A percentile compares a stretch with the other conserved stretches of the same genome.
These are phyloP conservation scores for Actinidia arguta DNA, from an alignment of 179 eudicot species.

Conservation along the genomic window DNA sequence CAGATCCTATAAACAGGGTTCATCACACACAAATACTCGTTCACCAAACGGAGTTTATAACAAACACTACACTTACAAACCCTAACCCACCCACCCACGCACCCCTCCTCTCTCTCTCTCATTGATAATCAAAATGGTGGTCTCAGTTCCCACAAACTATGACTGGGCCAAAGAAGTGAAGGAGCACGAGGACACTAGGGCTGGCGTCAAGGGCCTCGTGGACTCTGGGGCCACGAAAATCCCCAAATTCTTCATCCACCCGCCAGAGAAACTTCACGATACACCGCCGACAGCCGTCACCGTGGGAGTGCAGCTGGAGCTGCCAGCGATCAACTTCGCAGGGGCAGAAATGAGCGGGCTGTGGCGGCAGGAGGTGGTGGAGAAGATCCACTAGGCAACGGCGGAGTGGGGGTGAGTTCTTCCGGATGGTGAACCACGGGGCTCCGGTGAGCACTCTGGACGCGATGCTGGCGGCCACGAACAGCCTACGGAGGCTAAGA, in stretches of 20 bases:
- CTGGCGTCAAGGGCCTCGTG: conserved; percentile 27
- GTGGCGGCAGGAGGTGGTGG: conserved; percentile 17
- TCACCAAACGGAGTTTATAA: no score
- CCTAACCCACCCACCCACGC: no score
- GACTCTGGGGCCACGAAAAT: conserved; percentile 15
- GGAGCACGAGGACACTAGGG: conserved; percentile 18
- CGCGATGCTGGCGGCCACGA: conserved; percentile 35
- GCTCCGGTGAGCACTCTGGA: conserved; percentile 31
- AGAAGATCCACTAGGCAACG: conserved; percentile 7
- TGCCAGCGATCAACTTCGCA: neutral
- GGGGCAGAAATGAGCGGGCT: neutral
- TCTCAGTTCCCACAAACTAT: no score
- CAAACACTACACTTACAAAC: no score
- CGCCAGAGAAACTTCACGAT: conserved; percentile 10
- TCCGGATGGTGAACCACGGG: conserved; percentile 23
- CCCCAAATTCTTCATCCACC: conserved; percentile 34
- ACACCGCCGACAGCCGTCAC: neutral
- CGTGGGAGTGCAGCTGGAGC: no score
- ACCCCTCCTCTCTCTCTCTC: no score
- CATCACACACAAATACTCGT: no score
- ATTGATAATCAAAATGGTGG: no score
- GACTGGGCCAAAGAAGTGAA: conserved; percentile 24
- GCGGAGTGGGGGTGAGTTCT: conserved; percentile 21
- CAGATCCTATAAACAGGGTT: no score
- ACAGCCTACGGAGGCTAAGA: conserved; percentile 36